Percentiles rank a stretch among this genome's conserved stretches.
These are phyloP conservation scores for Neofusicoccum sp. DNA, from an alignment of 2,329 filamentous ascomycete species.

Conservation along the genomic window DNA sequence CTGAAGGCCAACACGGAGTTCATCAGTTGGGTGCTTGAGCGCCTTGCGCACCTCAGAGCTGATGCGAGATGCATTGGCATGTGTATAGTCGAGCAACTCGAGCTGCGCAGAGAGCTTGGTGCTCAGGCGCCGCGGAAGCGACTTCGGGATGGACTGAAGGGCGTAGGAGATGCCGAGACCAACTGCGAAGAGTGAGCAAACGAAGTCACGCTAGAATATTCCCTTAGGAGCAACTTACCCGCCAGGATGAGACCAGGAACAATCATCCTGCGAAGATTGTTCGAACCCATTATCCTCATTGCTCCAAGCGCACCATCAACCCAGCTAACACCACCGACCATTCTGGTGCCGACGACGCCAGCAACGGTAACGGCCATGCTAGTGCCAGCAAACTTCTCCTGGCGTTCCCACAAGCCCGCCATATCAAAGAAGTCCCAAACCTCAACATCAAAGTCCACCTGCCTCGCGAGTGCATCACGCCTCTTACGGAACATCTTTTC, in stretches of 20 bases:
- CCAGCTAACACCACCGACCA: conserved; percentile 84
- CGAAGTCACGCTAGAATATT: background rate
- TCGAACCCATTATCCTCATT: conserved; percentile 74
- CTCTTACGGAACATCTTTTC: conserved; percentile 93
- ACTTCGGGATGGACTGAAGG: conserved; percentile 81
- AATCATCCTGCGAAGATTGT: conserved; percentile 76
- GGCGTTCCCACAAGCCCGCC: conserved; percentile 75
- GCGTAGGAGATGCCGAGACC: conserved; percentile 76
- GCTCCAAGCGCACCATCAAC: conserved; percentile 82
- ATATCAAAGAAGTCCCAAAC: conserved; percentile 92
- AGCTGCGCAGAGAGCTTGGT: conserved; percentile 82
- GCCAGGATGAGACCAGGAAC: conserved; percentile 76
- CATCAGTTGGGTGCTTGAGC: conserved; percentile 81
- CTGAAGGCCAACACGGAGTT: conserved; percentile 78
- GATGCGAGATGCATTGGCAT: conserved; percentile 82
- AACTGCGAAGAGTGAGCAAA: conserved; percentile 46
- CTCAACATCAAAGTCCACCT: conserved; percentile 85
- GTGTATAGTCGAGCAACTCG: conserved; percentile 83
- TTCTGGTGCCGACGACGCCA: conserved; percentile 76
- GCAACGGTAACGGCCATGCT: conserved; percentile 92
- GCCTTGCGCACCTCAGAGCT: conserved; percentile 83
- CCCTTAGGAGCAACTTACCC: conserved; percentile 56
- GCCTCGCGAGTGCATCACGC: conserved; percentile 75
- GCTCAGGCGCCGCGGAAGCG: conserved; percentile 80
- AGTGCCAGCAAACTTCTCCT: conserved; percentile 92